Conservation (phyloP, 768 basidiomycete species). For the Tylopilus vinaceipallidus region DNA sequence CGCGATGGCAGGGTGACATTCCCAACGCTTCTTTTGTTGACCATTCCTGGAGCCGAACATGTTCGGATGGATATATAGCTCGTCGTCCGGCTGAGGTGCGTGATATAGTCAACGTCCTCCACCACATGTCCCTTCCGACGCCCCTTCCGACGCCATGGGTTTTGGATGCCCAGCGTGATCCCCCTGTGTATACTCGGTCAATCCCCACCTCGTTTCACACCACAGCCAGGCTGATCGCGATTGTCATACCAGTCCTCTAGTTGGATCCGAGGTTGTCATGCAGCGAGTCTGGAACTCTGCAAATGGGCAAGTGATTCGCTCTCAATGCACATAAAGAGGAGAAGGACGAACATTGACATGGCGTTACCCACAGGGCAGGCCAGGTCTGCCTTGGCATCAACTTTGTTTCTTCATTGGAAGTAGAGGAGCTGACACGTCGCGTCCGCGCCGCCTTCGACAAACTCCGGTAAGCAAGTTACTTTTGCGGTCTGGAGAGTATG, state of each 20-base stretch:
- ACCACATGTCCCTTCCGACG: no score
- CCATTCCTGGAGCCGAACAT: no score
- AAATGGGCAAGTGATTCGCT: slow-evolving; percentile 12
- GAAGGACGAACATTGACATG: no score
- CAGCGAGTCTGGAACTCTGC: slow-evolving; percentile 10
- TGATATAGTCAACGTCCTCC: no score
- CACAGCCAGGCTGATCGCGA: background rate
- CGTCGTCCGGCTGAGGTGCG: no score
- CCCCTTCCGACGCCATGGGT: no score
- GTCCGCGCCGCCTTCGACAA: slow-evolving; percentile 15
- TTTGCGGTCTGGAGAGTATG: background rate
- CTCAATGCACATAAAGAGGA: background rate
- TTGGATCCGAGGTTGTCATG: slow-evolving; percentile 17
- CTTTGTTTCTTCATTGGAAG: slow-evolving; percentile 7
- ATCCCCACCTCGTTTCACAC: background rate
- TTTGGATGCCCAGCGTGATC: background rate
- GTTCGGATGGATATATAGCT: no score
- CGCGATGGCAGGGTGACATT: no score
- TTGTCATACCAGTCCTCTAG: slow-evolving; percentile 1
- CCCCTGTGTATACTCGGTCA: slow-evolving; percentile 19
- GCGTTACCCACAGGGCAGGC: slow-evolving; percentile 6
- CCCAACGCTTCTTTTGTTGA: no score
- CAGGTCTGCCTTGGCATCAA: slow-evolving; percentile 19
- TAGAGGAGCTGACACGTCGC: slow-evolving; percentile 8
- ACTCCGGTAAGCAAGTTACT: slow-evolving; percentile 15